Base-by-base conservation (phyloP, 2,329 filamentous ascomycete genomes). In the Sphaerulina populicola region DNA sequence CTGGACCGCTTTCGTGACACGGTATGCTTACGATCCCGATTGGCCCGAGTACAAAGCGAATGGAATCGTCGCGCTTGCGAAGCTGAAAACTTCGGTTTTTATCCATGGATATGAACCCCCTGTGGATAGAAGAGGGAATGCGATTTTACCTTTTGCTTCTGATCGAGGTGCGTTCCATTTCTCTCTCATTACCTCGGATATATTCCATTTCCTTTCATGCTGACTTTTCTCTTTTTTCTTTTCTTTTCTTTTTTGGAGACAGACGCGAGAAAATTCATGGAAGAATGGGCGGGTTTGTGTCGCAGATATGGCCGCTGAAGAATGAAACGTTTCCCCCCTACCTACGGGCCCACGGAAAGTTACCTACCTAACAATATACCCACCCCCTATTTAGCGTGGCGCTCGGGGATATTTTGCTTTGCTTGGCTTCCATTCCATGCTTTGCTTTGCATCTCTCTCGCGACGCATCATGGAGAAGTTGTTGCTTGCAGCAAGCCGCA, bases 1-100 rank as follows among this genome's bases (percentile, higher is more conserved):
- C 49, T 83, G 80, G 80, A 83, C 78, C 2, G 76, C 76, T 0
- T 80, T 79, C 54, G 69, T 79, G 15, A 58, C 56, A 4, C 51
- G 37, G 11, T 71, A 74, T 49, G 65, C 78, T 31, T 65, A 66
- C 67, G 71, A 46, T 69, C 65, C 57, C 4, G 67, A 66, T 31
- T 81, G 78, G 77, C 69, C 77, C 52, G 71, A 70, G 37, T 66
- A 64, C 9, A 58, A 71, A 1, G 69, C 68, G 1, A 44, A 49
- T 18, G 57, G 60, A 0, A 18, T 57, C 4, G 61, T 69, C 1
- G 71, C 68, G 36, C 70, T 71, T 1, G 64, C 80, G 2, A 64
- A 75, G 21, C 63, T 82, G 18, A 68, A 70, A 29, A 71, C 72
- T 41, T 75, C 74, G 2, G 67, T 80, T 12, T 79, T 82, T 57